These are phyloP conservation scores for Botryotinia narcissicola DNA, from an alignment of 2,329 filamentous ascomycete species.

Conservation along the genomic window DNA sequence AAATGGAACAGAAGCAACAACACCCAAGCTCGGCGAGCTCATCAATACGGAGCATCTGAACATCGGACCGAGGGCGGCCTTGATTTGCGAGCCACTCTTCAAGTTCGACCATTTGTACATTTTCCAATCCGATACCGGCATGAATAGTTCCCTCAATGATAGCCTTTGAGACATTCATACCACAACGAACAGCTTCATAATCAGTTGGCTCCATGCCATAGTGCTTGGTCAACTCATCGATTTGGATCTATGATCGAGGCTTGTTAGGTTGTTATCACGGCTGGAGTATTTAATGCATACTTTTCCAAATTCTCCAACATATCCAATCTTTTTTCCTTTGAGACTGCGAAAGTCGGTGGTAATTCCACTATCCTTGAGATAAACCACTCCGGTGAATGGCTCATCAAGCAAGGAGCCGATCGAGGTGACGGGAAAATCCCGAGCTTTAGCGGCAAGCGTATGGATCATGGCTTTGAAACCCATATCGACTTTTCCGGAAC, in stretches of 20 bases:
- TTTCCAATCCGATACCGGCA: slow-evolving; percentile 74
- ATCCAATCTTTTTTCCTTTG: slow-evolving; percentile 74
- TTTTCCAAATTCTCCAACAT: slow-evolving; percentile 77
- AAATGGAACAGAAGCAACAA: slow-evolving; percentile 80
- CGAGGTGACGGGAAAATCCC: slow-evolving; percentile 68
- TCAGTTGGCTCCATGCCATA: slow-evolving; percentile 71
- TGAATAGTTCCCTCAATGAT: slow-evolving; percentile 72
- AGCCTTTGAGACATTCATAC: slow-evolving; percentile 77
- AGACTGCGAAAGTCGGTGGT: slow-evolving; percentile 72
- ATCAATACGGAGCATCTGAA: slow-evolving; percentile 79
- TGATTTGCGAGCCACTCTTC: slow-evolving; percentile 70
- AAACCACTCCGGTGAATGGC: slow-evolving; percentile 76
- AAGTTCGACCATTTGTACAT: slow-evolving; percentile 80
- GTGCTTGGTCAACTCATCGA: slow-evolving; percentile 75
- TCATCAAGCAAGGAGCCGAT: slow-evolving; percentile 75
- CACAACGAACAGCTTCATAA: slow-evolving; percentile 75
- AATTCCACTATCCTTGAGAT: slow-evolving; percentile 72
- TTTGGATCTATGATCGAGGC: slow-evolving; percentile 59
- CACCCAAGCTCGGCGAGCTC: slow-evolving; percentile 76
- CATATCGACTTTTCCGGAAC: slow-evolving; percentile 71
- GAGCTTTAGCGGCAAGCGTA: slow-evolving; percentile 74
- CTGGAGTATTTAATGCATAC: slow-evolving; percentile 31
- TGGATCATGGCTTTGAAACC: slow-evolving; percentile 86
- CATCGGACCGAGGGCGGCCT: slow-evolving; percentile 61
- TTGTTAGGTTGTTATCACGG: not conserved